Percentiles rank a stretch among this genome's conserved stretches.
phyloP scores from a whole-genome alignment of 2,329 filamentous ascomycete genomes.

The Aspergillus quadricinctus region DNA sequence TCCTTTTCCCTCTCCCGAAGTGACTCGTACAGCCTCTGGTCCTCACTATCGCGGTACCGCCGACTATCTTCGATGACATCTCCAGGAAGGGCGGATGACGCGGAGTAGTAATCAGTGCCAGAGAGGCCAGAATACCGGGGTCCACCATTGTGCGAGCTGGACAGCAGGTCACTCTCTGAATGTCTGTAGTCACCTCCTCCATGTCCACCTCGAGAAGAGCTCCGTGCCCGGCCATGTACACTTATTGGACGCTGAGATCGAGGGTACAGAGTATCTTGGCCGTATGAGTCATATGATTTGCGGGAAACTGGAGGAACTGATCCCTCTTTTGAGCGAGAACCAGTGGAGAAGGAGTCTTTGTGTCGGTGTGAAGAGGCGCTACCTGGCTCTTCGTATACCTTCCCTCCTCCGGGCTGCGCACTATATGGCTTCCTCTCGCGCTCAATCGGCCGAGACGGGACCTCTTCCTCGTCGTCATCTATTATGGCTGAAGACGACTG shows the following conservation, averaged over 20 bases:
- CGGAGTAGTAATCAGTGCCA: constrained; percentile 23
- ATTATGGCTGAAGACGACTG: constrained; percentile 31
- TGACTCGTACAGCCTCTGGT: constrained; percentile 22
- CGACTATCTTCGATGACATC: constrained; percentile 22
- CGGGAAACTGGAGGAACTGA: constrained; percentile 56
- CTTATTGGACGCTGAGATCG: constrained; percentile 14
- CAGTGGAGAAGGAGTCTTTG: constrained; percentile 23
- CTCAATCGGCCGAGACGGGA: constrained; percentile 53
- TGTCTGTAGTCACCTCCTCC: constrained; percentile 28
- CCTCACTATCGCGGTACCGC: constrained; percentile 24
- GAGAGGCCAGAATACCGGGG: constrained; percentile 17
- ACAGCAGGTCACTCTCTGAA: constrained; percentile 32
- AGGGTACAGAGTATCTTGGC: constrained; percentile 20
- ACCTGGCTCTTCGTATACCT: constrained; percentile 46
- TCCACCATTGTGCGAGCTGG: constrained; percentile 13
- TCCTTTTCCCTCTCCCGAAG: constrained; percentile 26
- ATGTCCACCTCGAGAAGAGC: constrained; percentile 28
- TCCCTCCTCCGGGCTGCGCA: constrained; percentile 56
- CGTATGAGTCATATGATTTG: constrained; percentile 55
- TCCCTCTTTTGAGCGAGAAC: constrained; percentile 51
- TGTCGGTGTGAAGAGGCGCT: constrained; percentile 13
- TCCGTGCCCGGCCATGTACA: constrained; percentile 21
- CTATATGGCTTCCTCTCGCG: constrained; percentile 63
- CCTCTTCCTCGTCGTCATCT: constrained; percentile 38
- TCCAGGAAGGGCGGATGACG: constrained; percentile 18